phyloP scores from a whole-genome alignment of 108 stramenopile genomes.

The Pseudonitzschia delicatissima region DNA sequence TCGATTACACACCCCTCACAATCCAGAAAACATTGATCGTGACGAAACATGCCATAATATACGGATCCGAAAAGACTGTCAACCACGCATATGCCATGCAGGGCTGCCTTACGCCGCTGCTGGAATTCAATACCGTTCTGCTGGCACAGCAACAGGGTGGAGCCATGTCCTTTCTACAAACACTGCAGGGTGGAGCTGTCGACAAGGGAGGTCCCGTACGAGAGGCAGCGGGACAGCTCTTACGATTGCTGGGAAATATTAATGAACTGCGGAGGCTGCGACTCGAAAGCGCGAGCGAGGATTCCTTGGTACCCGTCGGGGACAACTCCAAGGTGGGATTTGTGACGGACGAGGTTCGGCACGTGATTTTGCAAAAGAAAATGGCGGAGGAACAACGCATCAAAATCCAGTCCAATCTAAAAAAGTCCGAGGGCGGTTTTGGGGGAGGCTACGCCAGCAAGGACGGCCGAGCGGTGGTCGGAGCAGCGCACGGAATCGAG shows the following conservation, averaged over 20 bases:
- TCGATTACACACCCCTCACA: slow-evolving; percentile 37
- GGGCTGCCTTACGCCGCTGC: slow-evolving; percentile 28
- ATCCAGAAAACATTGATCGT: slow-evolving; percentile 54
- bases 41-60: slow-evolving; percentile 44
- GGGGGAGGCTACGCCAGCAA: slow-evolving; percentile 46
- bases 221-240: slow-evolving; percentile 39
- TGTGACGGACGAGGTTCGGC: slow-evolving; percentile 53
- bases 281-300: slow-evolving; percentile 43
- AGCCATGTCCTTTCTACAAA: slow-evolving; percentile 26
- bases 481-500: slow-evolving; percentile 64
- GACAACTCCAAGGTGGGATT: slow-evolving; percentile 42
- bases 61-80: slow-evolving; percentile 52
- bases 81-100: slow-evolving; percentile 37
- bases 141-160: slow-evolving; percentile 40
- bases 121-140: slow-evolving; percentile 53
- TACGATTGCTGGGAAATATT: slow-evolving; percentile 32
- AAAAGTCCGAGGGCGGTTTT: slow-evolving; percentile 55
- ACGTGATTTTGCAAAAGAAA: slow-evolving; percentile 33
- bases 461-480: slow-evolving; percentile 51
- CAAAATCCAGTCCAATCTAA: slow-evolving; percentile 45
- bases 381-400: slow-evolving; percentile 40
- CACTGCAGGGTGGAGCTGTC: slow-evolving; percentile 59
- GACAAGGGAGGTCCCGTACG: slow-evolving; percentile 59
- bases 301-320: slow-evolving; percentile 61
- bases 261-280: slow-evolving; percentile 39